A percentile compares a stretch with the other conserved stretches of the same genome.
Evolutionary conservation across 352 stramenopile species (phyloP).

Genomic region (Saprolegnia parasitica): DNA sequence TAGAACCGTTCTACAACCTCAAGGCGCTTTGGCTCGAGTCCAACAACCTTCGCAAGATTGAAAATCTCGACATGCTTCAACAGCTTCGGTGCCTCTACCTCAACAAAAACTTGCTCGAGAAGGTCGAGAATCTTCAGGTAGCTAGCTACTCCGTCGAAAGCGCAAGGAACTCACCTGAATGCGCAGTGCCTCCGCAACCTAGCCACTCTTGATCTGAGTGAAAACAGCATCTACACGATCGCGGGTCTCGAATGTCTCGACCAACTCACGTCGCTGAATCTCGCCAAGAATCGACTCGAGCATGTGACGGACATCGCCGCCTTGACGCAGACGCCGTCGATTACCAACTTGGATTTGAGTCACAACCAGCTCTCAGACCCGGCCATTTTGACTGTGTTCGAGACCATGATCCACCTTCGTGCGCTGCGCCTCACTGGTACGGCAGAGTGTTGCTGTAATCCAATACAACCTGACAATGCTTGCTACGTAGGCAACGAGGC

Average conservation of each 20-base stretch:
- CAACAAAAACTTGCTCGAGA: conserved; percentile 89
- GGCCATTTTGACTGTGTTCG: conserved; percentile 72
- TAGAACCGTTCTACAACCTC: conserved; percentile 90
- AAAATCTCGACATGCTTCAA: conserved; percentile 63
- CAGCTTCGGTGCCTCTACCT: conserved; percentile 91
- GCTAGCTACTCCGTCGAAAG: neutral
- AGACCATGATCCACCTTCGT: conserved; percentile 71
- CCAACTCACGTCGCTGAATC: conserved; percentile 83
- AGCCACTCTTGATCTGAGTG: conserved; percentile 89
- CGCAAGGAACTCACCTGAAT: neutral
- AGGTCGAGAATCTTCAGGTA: conserved; percentile 55
- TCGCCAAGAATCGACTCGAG: conserved; percentile 86
- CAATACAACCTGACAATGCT: conserved; percentile 26
- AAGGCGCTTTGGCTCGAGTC: conserved; percentile 95
- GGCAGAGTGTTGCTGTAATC: neutral
- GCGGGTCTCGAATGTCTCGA: conserved; percentile 70
- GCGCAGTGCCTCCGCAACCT: conserved; percentile 53
- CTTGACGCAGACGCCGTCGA: conserved; percentile 54
- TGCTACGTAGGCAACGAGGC: conserved; percentile 84
- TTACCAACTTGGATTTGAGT: conserved; percentile 91
- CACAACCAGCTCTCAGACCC: conserved; percentile 87
- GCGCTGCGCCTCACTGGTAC: conserved; percentile 55
- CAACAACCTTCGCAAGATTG: conserved; percentile 88
- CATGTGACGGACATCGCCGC: conserved; percentile 64
- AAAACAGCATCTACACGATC: conserved; percentile 87